phyloP scores from a whole-genome alignment of 306 rosid genomes.

The Glycyrrhiza uralensis region DNA sequence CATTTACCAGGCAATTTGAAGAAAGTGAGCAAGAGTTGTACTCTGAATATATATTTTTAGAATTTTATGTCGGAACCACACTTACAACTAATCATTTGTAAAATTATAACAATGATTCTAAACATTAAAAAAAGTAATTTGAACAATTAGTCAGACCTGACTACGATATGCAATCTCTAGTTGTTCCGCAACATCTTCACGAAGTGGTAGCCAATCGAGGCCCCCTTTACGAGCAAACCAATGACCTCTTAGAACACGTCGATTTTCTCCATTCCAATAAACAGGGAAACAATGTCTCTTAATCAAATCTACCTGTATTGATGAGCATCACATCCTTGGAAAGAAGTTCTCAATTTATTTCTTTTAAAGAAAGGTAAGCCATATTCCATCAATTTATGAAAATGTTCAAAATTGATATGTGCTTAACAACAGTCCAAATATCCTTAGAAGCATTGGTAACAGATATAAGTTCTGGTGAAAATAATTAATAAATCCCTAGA shows the following conservation, averaged over 20 bases:
- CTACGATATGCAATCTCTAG: slow-evolving; percentile 78
- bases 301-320: slow-evolving; percentile 76
- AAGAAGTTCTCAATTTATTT: background rate
- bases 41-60: background rate
- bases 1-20: background rate
- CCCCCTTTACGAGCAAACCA: slow-evolving; percentile 99
- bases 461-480: background rate
- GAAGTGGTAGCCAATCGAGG: slow-evolving; percentile 92
- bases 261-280: slow-evolving; percentile 96
- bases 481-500: background rate
- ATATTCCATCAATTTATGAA: background rate
- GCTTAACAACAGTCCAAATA: background rate
- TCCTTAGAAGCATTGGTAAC: background rate
- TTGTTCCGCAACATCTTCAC: slow-evolving; percentile 93
- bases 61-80: slow-evolving; percentile 7
- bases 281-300: slow-evolving; percentile 89
- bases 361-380: background rate
- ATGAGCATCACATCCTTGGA: slow-evolving; percentile 21
- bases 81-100: background rate
- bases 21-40: background rate
- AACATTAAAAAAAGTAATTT: slow-evolving; percentile 9
- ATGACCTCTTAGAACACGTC: slow-evolving; percentile 94
- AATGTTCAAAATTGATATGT: background rate
- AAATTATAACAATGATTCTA: slow-evolving; percentile 2
- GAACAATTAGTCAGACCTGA: slow-evolving; percentile 49